A percentile compares a stretch with the other conserved stretches of the same genome.
These are phyloP conservation scores for Craspedostauros australis DNA, from an alignment of 108 stramenopile species.

Conservation along the genomic window DNA sequence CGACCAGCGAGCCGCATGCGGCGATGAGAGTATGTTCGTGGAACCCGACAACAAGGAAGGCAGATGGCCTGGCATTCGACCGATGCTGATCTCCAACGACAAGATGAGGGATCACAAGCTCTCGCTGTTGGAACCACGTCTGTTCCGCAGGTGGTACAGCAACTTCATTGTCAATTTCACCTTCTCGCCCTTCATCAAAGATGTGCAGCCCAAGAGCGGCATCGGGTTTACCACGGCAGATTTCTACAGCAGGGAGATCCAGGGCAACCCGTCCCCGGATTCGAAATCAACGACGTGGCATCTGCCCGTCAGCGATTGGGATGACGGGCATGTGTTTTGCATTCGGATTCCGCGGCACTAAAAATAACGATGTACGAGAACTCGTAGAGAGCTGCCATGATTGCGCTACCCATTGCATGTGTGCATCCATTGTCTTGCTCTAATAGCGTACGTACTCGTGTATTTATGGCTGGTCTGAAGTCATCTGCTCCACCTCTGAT, in stretches of 20 bases:
- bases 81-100: slow-evolving; percentile 79
- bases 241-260: slow-evolving; percentile 85
- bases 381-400: too few species aligned
- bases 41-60: slow-evolving; percentile 38
- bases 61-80: slow-evolving; percentile 71
- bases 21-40: slow-evolving; percentile 38
- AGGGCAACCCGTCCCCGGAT: slow-evolving; percentile 39
- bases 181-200: slow-evolving; percentile 66
- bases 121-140: slow-evolving; percentile 63
- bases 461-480: slow-evolving; percentile 1
- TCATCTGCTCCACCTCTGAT: too few species aligned
- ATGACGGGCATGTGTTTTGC: slow-evolving; percentile 60
- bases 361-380: too few species aligned
- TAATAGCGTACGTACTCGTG: not conserved
- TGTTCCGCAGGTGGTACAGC: slow-evolving; percentile 82
- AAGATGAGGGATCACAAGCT: slow-evolving; percentile 83
- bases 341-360: slow-evolving; percentile 40
- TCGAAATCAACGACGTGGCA: slow-evolving; percentile 70
- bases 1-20: slow-evolving; percentile 29
- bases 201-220: slow-evolving; percentile 50
- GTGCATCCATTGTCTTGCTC: not conserved
- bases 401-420: not conserved
- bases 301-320: slow-evolving; percentile 81
- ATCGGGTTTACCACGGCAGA: slow-evolving; percentile 70
- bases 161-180: slow-evolving; percentile 75